phyloP scores from a whole-genome alignment of 148 eudicot genomes.

The Fallopia convolvulus region DNA sequence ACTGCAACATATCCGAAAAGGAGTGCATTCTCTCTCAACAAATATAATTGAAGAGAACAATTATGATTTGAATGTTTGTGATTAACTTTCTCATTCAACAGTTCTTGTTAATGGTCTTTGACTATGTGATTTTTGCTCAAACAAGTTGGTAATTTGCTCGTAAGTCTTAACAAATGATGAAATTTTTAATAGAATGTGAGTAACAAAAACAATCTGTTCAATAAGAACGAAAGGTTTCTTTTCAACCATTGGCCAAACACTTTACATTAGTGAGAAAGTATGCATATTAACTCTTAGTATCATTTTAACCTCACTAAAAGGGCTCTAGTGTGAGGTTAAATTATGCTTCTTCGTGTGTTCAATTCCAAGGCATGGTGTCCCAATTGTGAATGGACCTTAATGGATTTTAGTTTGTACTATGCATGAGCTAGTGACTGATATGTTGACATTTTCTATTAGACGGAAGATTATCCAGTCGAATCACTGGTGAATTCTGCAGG shows the following conservation, averaged over 20 bases:
- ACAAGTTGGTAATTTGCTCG: not conserved
- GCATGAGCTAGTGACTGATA: conserved; percentile 22
- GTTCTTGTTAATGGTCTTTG: not conserved
- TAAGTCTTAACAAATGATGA: not conserved
- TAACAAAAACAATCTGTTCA: not conserved
- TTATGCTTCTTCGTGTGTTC: not conserved
- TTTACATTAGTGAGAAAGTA: too few relatives aligned
- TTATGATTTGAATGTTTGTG: not conserved
- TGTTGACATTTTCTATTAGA: conserved; percentile 26
- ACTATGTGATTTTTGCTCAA: not conserved
- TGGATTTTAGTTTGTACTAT: not conserved
- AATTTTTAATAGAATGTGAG: not conserved
- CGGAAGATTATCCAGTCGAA: conserved; percentile 46
- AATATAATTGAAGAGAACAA: not conserved
- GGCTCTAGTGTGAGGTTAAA: not conserved
- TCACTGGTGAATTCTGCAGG: conserved; percentile 31
- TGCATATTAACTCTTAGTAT: too few relatives aligned
- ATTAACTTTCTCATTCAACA: not conserved
- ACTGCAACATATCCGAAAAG: not conserved
- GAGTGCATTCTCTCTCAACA: not conserved
- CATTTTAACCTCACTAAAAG: not conserved
- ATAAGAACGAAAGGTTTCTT: too few relatives aligned
- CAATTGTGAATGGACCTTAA: not conserved
- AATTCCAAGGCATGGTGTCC: not conserved
- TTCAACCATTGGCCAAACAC: too few relatives aligned